Evolutionary conservation across 768 basidiomycete genomes (phyloP).

Genomic region (Wakefieldia striispora): DNA sequence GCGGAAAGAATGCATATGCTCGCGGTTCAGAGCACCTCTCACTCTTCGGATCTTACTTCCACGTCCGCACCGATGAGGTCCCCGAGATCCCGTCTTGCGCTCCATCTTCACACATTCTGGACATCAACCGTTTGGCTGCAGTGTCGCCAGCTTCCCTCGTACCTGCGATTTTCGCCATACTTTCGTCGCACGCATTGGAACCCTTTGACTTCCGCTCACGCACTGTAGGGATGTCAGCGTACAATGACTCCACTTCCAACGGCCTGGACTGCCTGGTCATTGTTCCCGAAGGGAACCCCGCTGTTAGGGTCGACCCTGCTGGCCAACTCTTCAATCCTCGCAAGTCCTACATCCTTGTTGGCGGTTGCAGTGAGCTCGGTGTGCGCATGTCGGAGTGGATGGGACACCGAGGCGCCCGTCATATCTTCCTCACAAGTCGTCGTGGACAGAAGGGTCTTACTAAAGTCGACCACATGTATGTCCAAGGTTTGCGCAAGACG

Average conservation of each 20-base stretch:
- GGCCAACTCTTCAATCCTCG: conserved; percentile 31
- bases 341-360: conserved; percentile 22
- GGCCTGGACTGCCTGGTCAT: conserved; percentile 17
- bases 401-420: conserved; percentile 31
- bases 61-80: conserved; percentile 16
- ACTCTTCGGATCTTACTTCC: conserved; percentile 25
- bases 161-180: conserved; percentile 15
- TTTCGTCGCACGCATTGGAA: conserved; percentile 17
- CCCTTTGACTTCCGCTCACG: conserved; percentile 11
- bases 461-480: conserved; percentile 28
- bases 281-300: conserved; percentile 5
- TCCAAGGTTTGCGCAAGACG: conserved; percentile 22
- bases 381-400: conserved; percentile 34
- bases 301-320: conserved; percentile 22
- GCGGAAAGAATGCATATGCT: conserved; percentile 15
- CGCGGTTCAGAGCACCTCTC: conserved; percentile 21
- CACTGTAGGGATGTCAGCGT: conserved; percentile 9
- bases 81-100: conserved; percentile 18
- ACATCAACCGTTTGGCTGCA: conserved; percentile 21
- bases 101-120: conserved; percentile 17
- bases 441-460: conserved; percentile 18
- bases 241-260: neutral
- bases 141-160: conserved; percentile 19
- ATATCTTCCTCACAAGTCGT: conserved; percentile 31
- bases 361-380: conserved; percentile 23